Evolutionary conservation across 1,284 basidiomycete species (phyloP), one percentile per base, ranked within the genome.

Genomic region (Sparassis latifolia): DNA sequence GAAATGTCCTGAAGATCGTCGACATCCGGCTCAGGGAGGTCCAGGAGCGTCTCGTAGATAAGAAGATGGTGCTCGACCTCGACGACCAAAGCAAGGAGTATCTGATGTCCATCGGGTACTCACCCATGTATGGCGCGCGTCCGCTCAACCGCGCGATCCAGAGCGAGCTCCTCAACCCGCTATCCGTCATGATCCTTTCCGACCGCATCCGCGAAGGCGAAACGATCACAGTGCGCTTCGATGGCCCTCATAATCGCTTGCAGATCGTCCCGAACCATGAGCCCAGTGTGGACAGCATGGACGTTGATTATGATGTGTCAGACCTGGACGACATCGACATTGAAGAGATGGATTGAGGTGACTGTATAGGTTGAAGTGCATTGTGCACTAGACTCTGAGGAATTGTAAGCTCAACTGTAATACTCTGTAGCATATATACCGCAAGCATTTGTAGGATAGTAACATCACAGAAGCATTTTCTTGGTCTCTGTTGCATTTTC

Each of bases 141-240:
- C 96, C 96, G 2, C 79, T 99, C 56, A 89, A 92, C 64, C 81
- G 95, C 41, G 81, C 90, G 5, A 97, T 99, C 62, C 94, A 97
- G 69, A 86, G 82, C 62, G 92, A 98, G 66, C 76, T 99, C 44
- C 78, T 99, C 60, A 95, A 97, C 68, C 96, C 96, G 6, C 73
- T 99, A 43, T 93, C 92, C 20, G 75, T 90, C 53, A 80, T 92
- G 72, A 79, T 99, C 45, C 82, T 99, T 44, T 86, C 90, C 38
- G 92, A 90, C 57, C 79, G 84, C 47, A 74, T 97, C 50, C 78
- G 84, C 45, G 93, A 98, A 53, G 87, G 86, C 37, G 93, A 97
- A 68, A 76, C 68, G 0, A 88, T 91, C 5, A 70, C 72, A 37
- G 79, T 98, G 49, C 78, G 79, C 32, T 94, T 93, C 57, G 93